Evolutionary conservation across 2,329 filamentous ascomycete genomes (phyloP).

Genomic region (Diaporthe amygdali): DNA sequence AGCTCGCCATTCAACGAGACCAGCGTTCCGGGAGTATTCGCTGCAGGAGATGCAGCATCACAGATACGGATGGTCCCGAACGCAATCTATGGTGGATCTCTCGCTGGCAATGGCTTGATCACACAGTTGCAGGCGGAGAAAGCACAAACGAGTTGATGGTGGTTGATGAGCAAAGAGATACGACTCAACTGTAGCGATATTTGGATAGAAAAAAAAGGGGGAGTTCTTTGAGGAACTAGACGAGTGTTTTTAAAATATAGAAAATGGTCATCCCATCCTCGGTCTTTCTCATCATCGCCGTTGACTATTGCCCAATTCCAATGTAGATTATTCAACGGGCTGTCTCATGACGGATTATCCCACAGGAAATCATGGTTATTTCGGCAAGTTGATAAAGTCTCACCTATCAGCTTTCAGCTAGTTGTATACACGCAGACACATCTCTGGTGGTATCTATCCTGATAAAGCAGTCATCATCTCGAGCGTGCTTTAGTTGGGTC

Average conservation of each 20-base stretch:
- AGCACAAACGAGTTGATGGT: not conserved
- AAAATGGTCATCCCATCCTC: not conserved
- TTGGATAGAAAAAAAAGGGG: not conserved
- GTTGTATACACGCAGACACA: too few species aligned
- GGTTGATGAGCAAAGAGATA: too few species aligned
- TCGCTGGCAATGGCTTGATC: conserved; percentile 14
- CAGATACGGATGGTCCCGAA: not conserved
- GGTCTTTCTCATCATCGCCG: too few species aligned
- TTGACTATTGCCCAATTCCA: too few species aligned
- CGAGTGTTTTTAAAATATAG: not conserved
- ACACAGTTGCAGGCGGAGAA: conserved; percentile 19
- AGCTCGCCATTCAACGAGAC: conserved; percentile 17
- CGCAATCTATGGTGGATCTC: conserved; percentile 16
- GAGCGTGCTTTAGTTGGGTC: too few species aligned
- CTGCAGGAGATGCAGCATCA: conserved; percentile 23
- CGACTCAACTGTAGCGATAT: not conserved
- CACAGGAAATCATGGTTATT: too few species aligned
- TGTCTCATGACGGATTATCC: too few species aligned
- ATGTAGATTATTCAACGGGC: too few species aligned
- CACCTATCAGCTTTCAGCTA: too few species aligned
- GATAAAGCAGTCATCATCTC: too few species aligned
- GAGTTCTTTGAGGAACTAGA: not conserved
- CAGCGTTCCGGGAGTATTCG: conserved; percentile 20
- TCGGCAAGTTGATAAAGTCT: too few species aligned
- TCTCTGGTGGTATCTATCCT: too few species aligned